Evolutionary conservation across 2,329 filamentous ascomycete genomes (phyloP).

Genomic region (Stachybotrys chartarum): DNA sequence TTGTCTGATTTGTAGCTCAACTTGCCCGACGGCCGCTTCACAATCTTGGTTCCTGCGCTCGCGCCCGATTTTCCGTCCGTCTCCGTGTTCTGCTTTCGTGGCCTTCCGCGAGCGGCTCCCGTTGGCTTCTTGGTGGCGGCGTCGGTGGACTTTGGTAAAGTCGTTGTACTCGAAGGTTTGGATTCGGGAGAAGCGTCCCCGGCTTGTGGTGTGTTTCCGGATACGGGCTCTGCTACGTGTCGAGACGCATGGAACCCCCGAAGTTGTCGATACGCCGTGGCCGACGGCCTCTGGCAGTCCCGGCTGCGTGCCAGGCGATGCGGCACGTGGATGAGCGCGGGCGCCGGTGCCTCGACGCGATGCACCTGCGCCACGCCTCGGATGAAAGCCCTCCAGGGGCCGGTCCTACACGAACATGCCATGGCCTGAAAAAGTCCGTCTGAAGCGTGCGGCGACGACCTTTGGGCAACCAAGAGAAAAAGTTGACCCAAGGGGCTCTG

Average conservation of each 20-base stretch:
- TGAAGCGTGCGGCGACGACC: background rate
- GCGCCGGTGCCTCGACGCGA: conserved; percentile 14
- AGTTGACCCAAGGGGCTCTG: background rate
- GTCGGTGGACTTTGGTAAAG: background rate
- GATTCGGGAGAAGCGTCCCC: background rate
- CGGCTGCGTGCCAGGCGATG: background rate
- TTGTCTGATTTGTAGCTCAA: background rate
- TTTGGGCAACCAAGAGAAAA: background rate
- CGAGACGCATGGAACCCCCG: background rate
- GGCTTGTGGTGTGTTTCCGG: background rate
- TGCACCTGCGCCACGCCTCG: conserved; percentile 36
- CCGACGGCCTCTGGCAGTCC: background rate
- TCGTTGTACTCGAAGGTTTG: background rate
- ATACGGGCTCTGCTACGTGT: background rate
- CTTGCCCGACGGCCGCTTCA: background rate
- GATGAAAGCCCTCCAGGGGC: conserved; percentile 40
- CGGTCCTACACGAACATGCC: conserved; percentile 40
- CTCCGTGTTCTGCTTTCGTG: background rate
- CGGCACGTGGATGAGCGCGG: background rate
- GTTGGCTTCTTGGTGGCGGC: background rate
- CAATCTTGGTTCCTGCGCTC: background rate
- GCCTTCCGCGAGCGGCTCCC: background rate
- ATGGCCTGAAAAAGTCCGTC: conserved; percentile 21
- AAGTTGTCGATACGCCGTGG: background rate
- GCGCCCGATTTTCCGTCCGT: background rate